These are phyloP conservation scores for Thraustochytrium striatum DNA, from an alignment of 352 stramenopile species.

Conservation along the genomic window DNA sequence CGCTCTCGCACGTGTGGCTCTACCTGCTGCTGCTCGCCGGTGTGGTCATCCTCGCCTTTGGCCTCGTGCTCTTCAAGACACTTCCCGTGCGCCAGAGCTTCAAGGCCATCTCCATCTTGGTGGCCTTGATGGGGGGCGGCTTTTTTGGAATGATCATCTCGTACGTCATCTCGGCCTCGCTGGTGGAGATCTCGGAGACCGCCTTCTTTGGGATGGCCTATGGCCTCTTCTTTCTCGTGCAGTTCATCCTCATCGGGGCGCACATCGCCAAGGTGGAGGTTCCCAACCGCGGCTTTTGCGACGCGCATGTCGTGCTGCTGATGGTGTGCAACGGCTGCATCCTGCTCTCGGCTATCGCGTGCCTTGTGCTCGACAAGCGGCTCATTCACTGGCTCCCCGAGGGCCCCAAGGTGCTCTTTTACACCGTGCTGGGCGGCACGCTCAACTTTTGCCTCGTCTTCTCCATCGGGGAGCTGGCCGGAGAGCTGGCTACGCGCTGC, in stretches of 20 bases:
- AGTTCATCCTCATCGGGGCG: slow-evolving; percentile 23
- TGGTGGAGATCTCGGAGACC: slow-evolving; percentile 41
- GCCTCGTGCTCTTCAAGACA: neutral
- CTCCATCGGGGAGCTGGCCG: slow-evolving; percentile 2
- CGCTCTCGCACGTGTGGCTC: slow-evolving; percentile 34
- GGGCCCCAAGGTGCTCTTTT: slow-evolving; percentile 37
- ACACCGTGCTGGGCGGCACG: slow-evolving; percentile 22
- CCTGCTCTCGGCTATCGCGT: slow-evolving; percentile 27
- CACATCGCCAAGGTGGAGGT: slow-evolving; percentile 33
- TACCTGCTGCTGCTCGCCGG: slow-evolving; percentile 14
- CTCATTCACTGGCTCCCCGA: slow-evolving; percentile 39
- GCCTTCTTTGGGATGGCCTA: slow-evolving; percentile 37
- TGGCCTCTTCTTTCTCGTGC: slow-evolving; percentile 21
- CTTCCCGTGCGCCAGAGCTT: slow-evolving; percentile 14
- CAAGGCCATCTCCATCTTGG: slow-evolving; percentile 13
- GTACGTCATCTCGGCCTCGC: slow-evolving; percentile 27
- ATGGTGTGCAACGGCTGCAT: neutral
- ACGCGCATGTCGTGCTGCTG: slow-evolving; percentile 16
- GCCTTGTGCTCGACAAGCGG: slow-evolving; percentile 6
- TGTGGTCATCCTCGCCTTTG: slow-evolving; percentile 29
- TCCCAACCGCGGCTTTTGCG: neutral
- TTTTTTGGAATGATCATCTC: slow-evolving; percentile 30
- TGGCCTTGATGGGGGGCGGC: slow-evolving; percentile 11
- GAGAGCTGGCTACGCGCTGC: neutral
- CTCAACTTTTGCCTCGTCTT: slow-evolving; percentile 41